Evolutionary conservation across 768 basidiomycete genomes (phyloP), one percentile per base, ranked within the genome.

Genomic region (Epithele typhae): DNA sequence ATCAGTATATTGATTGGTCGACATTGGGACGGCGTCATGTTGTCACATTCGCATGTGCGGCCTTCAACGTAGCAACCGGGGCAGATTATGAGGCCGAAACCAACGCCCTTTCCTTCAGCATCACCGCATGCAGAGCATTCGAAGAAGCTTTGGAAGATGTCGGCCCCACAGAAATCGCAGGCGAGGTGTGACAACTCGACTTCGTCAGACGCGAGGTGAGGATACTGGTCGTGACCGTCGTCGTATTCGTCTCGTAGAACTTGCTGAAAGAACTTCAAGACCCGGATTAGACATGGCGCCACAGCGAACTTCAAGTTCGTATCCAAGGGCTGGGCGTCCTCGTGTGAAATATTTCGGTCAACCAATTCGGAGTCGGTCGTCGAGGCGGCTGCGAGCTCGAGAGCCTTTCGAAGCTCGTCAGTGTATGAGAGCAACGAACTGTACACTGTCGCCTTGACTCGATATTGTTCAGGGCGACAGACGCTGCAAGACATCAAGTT

Each of bases 151-250:
- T 88, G 82, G 54, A 91, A 92, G 49, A 92, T 77, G 57, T 92
- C 90, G 3, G 77, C 78, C 15, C 79, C 82, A 56, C 90, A 92
- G 59, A 88, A 91, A 59, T 92, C 88, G 57, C 90, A 92, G 57
- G 67, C 27, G 77, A 68, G 32, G 37, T 54, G 37, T 38, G 43
- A 45, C 43, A 44, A 14, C 38, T 23, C 22, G 25, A 7, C 8
- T 30, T 30, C 27, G 14, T 30, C 14, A 30, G 27, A 30, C 27
- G 27, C 27, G 27, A 30, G 27, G 14, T 14, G 27, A n/a, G n/a
- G n/a, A n/a, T n/a, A n/a, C n/a, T n/a, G n/a, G n/a, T n/a, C n/a
- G n/a, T n/a, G n/a, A n/a, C n/a, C n/a, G n/a, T n/a, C n/a, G n/a
- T n/a, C n/a, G n/a, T n/a, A n/a, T n/a, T n/a, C n/a, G n/a, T n/a